A percentile compares a stretch with the other conserved stretches of the same genome.
Evolutionary conservation across 2,329 filamentous ascomycete species (phyloP).

Genomic region (Aspergillus transmontanensis): DNA sequence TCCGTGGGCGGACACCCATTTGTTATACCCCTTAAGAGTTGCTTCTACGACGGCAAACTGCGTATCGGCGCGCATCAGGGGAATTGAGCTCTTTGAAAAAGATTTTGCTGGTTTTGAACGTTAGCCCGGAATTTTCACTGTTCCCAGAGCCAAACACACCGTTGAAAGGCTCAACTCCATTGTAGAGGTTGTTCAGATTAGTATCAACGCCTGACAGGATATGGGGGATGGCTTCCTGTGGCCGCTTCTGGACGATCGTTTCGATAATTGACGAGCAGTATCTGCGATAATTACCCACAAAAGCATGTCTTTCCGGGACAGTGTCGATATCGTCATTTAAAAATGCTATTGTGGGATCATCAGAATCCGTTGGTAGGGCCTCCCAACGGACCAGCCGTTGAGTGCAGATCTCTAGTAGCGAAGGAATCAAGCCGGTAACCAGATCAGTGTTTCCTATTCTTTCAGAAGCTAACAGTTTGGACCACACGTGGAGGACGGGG

Average conservation of each 20-base stretch:
- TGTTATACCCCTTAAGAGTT: conserved; percentile 82
- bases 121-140: neutral
- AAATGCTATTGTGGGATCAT: conserved; percentile 78
- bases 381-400: conserved; percentile 86
- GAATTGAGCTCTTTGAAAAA: conserved; percentile 45
- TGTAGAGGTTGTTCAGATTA: conserved; percentile 74
- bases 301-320: conserved; percentile 88
- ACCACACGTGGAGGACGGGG: conserved; percentile 88
- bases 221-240: conserved; percentile 82
- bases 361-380: conserved; percentile 76
- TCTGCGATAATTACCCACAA: conserved; percentile 90
- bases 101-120: conserved; percentile 30
- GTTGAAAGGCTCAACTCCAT: conserved; percentile 67
- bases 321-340: conserved; percentile 94
- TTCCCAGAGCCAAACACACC: conserved; percentile 47
- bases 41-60: conserved; percentile 89
- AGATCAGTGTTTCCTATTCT: conserved; percentile 63
- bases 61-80: conserved; percentile 73
- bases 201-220: conserved; percentile 79
- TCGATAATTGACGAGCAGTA: conserved; percentile 90
- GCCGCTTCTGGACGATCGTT: conserved; percentile 76
- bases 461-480: conserved; percentile 73
- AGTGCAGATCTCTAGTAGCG: conserved; percentile 80
- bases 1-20: conserved; percentile 66
- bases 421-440: conserved; percentile 67